Evolutionary conservation across 176 grass and related monocot species (phyloP).

Genomic region (Leersia perrieri): DNA sequence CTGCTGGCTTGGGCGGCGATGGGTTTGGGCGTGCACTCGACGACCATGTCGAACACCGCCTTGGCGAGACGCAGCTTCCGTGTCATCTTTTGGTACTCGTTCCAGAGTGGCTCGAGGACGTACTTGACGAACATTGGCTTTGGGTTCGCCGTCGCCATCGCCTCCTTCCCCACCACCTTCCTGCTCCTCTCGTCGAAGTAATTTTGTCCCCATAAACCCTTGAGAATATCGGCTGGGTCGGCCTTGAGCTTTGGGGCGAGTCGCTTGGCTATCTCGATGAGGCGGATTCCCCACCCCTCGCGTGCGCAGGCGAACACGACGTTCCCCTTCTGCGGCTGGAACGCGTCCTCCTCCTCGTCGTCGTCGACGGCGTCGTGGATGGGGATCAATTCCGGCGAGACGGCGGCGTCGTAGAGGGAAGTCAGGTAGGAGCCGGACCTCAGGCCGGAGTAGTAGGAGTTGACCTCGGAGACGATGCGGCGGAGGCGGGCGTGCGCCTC

Average conservation of each 20-base stretch:
- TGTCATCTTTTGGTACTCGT: conserved; percentile 49
- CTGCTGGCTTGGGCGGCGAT: conserved; percentile 50
- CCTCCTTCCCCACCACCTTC: conserved; percentile 79
- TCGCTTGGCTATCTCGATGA: conserved; percentile 41
- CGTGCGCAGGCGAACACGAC: conserved; percentile 76
- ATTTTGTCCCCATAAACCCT: conserved; percentile 61
- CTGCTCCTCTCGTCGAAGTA: conserved; percentile 63
- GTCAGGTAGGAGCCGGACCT: conserved; percentile 83
- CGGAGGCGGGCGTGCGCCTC: conserved; percentile 70
- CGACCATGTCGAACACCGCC: conserved; percentile 71
- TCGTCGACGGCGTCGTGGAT: background rate
- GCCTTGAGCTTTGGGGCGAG: conserved; percentile 20
- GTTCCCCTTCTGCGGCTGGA: conserved; percentile 84
- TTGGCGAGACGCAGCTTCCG: conserved; percentile 74
- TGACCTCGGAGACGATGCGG: conserved; percentile 65
- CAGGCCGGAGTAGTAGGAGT: conserved; percentile 71
- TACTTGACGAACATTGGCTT: conserved; percentile 87
- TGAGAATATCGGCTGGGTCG: conserved; percentile 38
- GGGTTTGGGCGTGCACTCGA: conserved; percentile 76
- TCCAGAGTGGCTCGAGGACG: conserved; percentile 65
- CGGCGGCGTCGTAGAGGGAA: conserved; percentile 42
- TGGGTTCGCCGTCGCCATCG: conserved; percentile 46
- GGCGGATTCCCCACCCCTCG: conserved; percentile 87
- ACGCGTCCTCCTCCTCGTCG: conserved; percentile 76
- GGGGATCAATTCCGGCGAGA: conserved; percentile 39